These are phyloP conservation scores for Citrus inodora DNA, from an alignment of 345 rosid species.

Conservation along the genomic window DNA sequence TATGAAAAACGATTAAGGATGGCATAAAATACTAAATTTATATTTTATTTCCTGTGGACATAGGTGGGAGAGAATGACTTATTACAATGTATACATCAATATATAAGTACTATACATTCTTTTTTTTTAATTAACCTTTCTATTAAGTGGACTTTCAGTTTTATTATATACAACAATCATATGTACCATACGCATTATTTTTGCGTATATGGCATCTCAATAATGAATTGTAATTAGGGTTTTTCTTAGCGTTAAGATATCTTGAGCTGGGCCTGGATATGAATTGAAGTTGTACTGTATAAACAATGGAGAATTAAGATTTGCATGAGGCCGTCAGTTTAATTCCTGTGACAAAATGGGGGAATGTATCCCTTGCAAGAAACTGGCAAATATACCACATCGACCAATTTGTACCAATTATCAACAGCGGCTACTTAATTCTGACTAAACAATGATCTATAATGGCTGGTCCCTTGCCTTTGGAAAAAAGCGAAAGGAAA, in stretches of 20 bases:
- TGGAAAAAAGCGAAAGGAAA: constrained; percentile 24
- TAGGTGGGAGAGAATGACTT: no score
- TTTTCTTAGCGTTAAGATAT: neutral
- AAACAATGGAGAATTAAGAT: no score
- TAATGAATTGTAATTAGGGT: neutral
- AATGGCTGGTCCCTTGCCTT: constrained; percentile 32
- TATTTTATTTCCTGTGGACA: no score
- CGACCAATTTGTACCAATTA: neutral
- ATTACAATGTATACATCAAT: no score
- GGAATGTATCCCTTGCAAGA: neutral
- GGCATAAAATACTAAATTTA: no score
- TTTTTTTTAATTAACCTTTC: neutral
- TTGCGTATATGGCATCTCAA: neutral
- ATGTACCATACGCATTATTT: neutral
- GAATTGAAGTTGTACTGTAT: no score
- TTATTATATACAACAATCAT: neutral
- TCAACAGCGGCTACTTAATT: neutral
- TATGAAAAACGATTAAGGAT: no score
- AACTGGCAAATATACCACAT: neutral
- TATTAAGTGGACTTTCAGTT: neutral
- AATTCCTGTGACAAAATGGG: neutral
- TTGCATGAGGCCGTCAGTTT: neutral
- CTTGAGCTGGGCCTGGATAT: no score
- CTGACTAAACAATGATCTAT: neutral
- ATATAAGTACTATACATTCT: no score